Evolutionary conservation across 805 yeast genomes (phyloP), one percentile per base, ranked within the genome.

Genomic region (Cyberlindnera maritima): DNA sequence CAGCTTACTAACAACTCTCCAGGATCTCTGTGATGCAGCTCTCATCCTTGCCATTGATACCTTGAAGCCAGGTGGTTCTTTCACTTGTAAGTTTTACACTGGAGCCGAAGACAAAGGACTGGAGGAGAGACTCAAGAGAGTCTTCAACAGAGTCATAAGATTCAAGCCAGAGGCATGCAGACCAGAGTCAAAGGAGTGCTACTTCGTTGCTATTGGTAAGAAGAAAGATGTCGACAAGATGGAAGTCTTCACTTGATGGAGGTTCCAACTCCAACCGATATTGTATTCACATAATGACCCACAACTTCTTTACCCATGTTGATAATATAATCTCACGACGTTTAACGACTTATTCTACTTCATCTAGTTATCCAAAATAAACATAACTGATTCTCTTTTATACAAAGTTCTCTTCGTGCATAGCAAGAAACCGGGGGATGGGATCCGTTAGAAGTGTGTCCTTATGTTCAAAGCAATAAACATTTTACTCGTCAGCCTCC

Each of bases 11-110:
- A 44, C 48, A 13, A 15, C 6, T 40, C 36, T 31, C 41, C 43
- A 69, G 88, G 91, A 91, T 60, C 69, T 92, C 25, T 92, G 97
- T 64, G 94, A 88, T 57, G 97, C 97, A 0, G 97, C 96, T 0
- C 64, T 94, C 43, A 73, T 88, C 7, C 74, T 91, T 41, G 84
- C 95, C 1, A 73, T 84, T 44, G 85, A 81, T 50, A 66, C 87
- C n/a, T 66, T 94, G 23, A 80, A 72, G 50, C 79, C 81, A 4
- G 78, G 79, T 23, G 99, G 99, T 1, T 59, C 70, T 11, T 78
- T 88, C 59, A 84, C 89, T 13, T 85, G 96, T 71, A 94, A 94
- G 65, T 85, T 83, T 56, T 91, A 79, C 64, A 78, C 91, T 0
- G 99, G 99, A 0, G 71, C 76, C 34, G 96, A 89, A 56, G 97